Evolutionary conservation across 441 rosid species (phyloP), one percentile per base, ranked within the genome.

Genomic region (Erodium texanum): DNA sequence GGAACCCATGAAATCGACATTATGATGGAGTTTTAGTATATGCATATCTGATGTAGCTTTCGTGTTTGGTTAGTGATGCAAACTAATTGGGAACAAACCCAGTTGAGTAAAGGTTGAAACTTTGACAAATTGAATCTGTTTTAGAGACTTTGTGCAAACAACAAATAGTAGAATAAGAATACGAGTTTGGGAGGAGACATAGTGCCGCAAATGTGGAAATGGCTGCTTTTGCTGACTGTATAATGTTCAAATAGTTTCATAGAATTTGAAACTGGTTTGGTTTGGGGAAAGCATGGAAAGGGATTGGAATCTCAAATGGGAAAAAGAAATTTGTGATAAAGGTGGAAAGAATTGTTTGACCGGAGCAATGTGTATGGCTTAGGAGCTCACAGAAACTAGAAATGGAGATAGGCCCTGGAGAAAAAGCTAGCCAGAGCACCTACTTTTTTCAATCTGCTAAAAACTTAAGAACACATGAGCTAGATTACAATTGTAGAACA

Each of bases 151-250:
- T 32, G 36, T 32, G 36, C 36, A 32, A 32, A 32, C 36, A 19
- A 32, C 36, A 15, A 19, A 23, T 14, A 16, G 15, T 7, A 15
- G 58, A 19, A 22, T 24, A 48, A 32, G 36, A 32, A 32, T 32
- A 32, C 36, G 3, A 69, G 66, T 71, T 59, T 63, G 16, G 23
- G 67, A 18, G 61, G 65, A 70, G 58, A 29, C 66, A 74, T 36
- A 41, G 48, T 45, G 79, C 83, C 73, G 70, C 68, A 70, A 71
- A 68, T 75, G 69, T 80, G 73, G 78, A 68, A 73, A 66, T 66
- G 80, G 73, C 75, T 69, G 76, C 80, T 80, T 9, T 75, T 59
- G 77, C 75, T 34, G 72, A 50, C 70, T 68, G 52, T 29, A 24
- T 45, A 75, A 62, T 61, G 38, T 43, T 70, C 36, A 32, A 19